phyloP scores from a whole-genome alignment of 73 alveolate species.

The Paramecium primaurelia region DNA sequence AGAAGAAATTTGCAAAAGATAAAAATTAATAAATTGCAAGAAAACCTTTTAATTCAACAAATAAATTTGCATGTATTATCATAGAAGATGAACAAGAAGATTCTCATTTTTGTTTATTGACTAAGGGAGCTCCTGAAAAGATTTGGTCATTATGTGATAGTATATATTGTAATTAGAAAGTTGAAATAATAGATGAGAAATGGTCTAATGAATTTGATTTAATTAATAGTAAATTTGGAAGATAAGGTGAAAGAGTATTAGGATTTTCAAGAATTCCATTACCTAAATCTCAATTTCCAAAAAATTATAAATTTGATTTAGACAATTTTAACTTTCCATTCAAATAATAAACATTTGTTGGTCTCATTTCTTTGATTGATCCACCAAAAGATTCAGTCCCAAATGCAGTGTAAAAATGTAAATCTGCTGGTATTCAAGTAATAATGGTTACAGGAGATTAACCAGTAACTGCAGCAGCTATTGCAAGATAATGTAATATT shows the following conservation, averaged over 20 bases:
- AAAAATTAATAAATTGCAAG: not conserved
- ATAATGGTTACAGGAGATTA: conserved; percentile 85
- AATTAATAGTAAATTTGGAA: conserved; percentile 67
- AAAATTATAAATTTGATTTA: conserved; percentile 54
- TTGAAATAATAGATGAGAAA: not conserved
- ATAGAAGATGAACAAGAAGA: not conserved
- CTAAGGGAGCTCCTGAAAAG: conserved; percentile 95
- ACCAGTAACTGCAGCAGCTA: conserved; percentile 72
- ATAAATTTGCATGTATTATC: not conserved
- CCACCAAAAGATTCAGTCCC: conserved; percentile 91
- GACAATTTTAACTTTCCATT: conserved; percentile 66
- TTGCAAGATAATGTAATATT: conserved; percentile 64
- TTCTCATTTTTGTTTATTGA: conserved; percentile 54
- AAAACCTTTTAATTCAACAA: conserved; percentile 32
- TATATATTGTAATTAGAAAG: not conserved
- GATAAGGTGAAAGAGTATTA: conserved; percentile 78
- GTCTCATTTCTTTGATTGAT: conserved; percentile 88
- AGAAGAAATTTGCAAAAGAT: not conserved
- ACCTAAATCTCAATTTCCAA: conserved; percentile 44
- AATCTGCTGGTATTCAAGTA: conserved; percentile 90
- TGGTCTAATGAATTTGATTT: conserved; percentile 22
- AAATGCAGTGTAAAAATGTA: conserved; percentile 75
- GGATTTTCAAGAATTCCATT: conserved; percentile 68
- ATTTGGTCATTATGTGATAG: conserved; percentile 56
- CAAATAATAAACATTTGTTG: conserved; percentile 68